These are phyloP conservation scores for Candida sanyaensis DNA, from an alignment of 1,139 yeast genomes.

Conservation along the genomic window DNA sequence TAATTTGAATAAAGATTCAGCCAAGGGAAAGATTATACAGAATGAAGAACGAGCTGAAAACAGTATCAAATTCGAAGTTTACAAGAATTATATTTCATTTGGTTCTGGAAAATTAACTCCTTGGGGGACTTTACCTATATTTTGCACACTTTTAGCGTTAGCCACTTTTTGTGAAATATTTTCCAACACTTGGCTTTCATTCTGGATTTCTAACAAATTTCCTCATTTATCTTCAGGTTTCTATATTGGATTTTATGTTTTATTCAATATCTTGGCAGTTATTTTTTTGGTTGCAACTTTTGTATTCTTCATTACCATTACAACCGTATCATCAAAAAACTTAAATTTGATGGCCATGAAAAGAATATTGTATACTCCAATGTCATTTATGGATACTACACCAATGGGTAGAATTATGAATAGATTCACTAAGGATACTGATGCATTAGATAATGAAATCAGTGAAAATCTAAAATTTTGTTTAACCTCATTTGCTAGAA, in stretches of 20 bases:
- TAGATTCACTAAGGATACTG: conserved; percentile 80
- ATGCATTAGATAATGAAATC: conserved; percentile 76
- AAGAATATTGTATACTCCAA: conserved; percentile 62
- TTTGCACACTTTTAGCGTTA: conserved; percentile 31
- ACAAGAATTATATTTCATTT: conserved; percentile 46
- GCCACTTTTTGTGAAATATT: conserved; percentile 65
- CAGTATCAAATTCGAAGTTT: conserved; percentile 29
- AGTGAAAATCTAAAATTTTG: conserved; percentile 61
- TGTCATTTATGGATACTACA: conserved; percentile 61
- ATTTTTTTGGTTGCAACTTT: conserved; percentile 45
- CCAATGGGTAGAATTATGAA: conserved; percentile 66
- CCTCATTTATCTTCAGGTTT: conserved; percentile 45
- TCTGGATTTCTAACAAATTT: conserved; percentile 71
- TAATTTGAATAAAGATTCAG: too few relatives aligned
- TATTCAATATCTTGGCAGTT: conserved; percentile 49
- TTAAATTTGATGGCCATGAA: conserved; percentile 55
- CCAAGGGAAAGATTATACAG: conserved; percentile 33
- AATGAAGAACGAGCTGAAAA: conserved; percentile 43
- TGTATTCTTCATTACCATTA: conserved; percentile 49
- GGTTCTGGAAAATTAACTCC: conserved; percentile 55
- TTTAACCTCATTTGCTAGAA: conserved; percentile 46
- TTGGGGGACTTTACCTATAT: conserved; percentile 19
- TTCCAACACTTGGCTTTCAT: conserved; percentile 82
- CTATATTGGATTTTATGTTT: conserved; percentile 73
- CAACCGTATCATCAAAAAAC: conserved; percentile 48